Base-by-base conservation (phyloP, 306 rosid genomes). In the Citrullus colocynthis region DNA sequence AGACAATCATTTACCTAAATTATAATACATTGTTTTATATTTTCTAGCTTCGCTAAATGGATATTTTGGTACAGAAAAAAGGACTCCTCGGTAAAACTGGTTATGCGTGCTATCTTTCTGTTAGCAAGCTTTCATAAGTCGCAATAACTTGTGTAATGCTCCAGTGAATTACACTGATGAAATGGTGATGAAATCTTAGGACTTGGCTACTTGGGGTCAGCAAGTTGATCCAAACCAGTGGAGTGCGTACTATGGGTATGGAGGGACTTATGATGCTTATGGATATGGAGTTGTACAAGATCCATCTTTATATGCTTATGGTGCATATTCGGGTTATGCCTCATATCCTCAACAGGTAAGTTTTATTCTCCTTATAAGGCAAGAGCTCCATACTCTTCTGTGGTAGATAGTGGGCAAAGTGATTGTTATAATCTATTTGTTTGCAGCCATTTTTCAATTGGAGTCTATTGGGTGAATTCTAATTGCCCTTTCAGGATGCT, bases 231-330 rank as follows among this genome's bases (percentile, higher is more conserved):
- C 91, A 58, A 89, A 54, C 83, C 97, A 91, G 64, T 93, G 98
- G 97, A 83, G 79, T 71, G 87, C 90, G 21, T 93, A 93, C 83
- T 93, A 91, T 78, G 93, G 93, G 41, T 93, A 93, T 82, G 96
- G 97, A 39, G 96, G 91, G 78, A 97, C 97, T 77, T 93, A 91
- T 55, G 97, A 93, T 74, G 90, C 96, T 77, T 93, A 89, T 85
- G 83, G 88, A 34, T 93, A 87, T 78, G 92, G 96, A 24, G 88
- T 90, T 60, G 80, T 91, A 60, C 95, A 85, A 0, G 97, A 93
- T 83, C 93, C 98, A 78, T 87, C 98, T 6, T 45, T 82, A 78
- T 93, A 93, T 82, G 93, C 93, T 3, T 87, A 93, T 72, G 79
- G 90, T 76, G 90, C 97, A 59, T 93, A 91, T 81, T 84, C 91